Percentiles rank a stretch among this genome's conserved stretches.
Conservation (phyloP, 2,329 filamentous ascomycete genomes). For the Chrysoporthe austroafricana region DNA sequence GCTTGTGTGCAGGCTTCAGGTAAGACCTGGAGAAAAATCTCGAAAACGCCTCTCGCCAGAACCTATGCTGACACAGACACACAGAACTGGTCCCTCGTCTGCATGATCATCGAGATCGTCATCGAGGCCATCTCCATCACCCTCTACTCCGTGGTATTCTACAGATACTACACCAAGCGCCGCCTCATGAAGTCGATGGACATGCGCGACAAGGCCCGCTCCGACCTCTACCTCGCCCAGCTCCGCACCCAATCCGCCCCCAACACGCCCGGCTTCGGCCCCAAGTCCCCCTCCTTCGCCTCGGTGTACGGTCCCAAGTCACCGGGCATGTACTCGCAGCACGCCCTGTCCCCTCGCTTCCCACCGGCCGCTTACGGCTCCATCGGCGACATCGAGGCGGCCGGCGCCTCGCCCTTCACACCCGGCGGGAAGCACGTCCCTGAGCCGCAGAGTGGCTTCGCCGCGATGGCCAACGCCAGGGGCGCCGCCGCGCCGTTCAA, state of each 20-base stretch:
- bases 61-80: conserved; percentile 33
- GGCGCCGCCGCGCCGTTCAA: conserved; percentile 66
- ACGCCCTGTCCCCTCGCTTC: conserved; percentile 64
- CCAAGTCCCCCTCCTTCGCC: conserved; percentile 62
- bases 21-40: conserved; percentile 43
- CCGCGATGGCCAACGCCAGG: conserved; percentile 44
- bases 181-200: conserved; percentile 97
- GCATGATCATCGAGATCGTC: conserved; percentile 95
- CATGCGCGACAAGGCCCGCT: conserved; percentile 88
- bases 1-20: conserved; percentile 87
- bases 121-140: conserved; percentile 89
- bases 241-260: conserved; percentile 85
- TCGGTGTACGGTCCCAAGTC: conserved; percentile 39
- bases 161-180: conserved; percentile 96
- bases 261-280: conserved; percentile 88
- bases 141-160: conserved; percentile 94
- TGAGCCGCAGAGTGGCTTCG: conserved; percentile 67
- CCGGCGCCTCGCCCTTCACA: conserved; percentile 50
- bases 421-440: conserved; percentile 57
- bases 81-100: conserved; percentile 93
- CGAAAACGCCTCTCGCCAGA: background rate
- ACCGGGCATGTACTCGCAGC: conserved; percentile 46
- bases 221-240: conserved; percentile 90
- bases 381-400: conserved; percentile 42
- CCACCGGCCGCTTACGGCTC: conserved; percentile 57